Evolutionary conservation across 345 rosid genomes (phyloP).

Genomic region (Erucastrum elatum): DNA sequence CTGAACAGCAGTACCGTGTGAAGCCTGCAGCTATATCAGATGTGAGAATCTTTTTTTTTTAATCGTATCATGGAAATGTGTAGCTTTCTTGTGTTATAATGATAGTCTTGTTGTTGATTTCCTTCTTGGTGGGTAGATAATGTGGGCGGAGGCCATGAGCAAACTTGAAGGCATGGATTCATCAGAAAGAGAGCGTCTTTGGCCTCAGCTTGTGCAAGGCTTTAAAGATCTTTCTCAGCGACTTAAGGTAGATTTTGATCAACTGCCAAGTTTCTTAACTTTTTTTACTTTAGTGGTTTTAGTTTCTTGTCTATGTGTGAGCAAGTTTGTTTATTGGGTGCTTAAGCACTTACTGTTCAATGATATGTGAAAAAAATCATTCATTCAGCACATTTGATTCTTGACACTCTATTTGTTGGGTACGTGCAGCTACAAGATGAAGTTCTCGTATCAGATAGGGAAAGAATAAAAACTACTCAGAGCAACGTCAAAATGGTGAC

Average conservation of each 20-base stretch:
- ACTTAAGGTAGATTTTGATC: slow-evolving; percentile 56
- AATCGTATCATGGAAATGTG: slow-evolving; percentile 4
- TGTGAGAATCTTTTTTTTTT: slow-evolving; percentile 51
- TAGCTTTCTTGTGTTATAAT: background rate
- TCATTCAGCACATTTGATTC: too few species aligned
- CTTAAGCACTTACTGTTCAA: background rate
- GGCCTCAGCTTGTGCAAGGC: slow-evolving; percentile 98
- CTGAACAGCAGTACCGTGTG: slow-evolving; percentile 66
- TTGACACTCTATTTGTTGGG: slow-evolving; percentile 18
- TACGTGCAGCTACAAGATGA: slow-evolving; percentile 69
- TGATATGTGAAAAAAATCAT: too few species aligned
- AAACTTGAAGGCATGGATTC: slow-evolving; percentile 97
- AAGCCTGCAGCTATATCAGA: slow-evolving; percentile 94
- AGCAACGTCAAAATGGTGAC: slow-evolving; percentile 88
- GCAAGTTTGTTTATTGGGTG: background rate
- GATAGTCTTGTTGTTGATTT: slow-evolving; percentile 39
- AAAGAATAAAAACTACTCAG: slow-evolving; percentile 80
- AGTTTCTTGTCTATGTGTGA: background rate
- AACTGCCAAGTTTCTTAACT: background rate
- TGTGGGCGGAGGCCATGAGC: slow-evolving; percentile 97
- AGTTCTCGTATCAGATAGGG: slow-evolving; percentile 84
- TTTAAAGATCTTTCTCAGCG: slow-evolving; percentile 94
- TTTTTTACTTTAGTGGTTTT: slow-evolving; percentile 16
- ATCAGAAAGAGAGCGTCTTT: slow-evolving; percentile 82
- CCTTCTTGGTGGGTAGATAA: slow-evolving; percentile 50